Conservation (phyloP, 139 green algal genomes). For the Chlorella sorokiniana region DNA sequence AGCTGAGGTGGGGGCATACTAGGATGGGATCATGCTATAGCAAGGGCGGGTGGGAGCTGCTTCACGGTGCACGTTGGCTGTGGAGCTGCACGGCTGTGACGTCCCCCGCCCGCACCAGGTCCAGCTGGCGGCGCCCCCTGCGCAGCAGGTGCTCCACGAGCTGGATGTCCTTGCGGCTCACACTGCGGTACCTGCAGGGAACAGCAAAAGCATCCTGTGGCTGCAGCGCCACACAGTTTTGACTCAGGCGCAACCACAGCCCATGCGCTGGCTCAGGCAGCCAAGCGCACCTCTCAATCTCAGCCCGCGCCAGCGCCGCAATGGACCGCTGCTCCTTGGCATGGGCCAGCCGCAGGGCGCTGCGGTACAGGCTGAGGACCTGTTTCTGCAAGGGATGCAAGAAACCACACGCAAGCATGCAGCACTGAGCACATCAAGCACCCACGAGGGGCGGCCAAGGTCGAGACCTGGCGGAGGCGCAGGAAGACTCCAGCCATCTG, state of each 20-base stretch:
- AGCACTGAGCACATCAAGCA: not conserved
- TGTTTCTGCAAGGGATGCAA: constrained; percentile 30
- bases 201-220: not conserved
- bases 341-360: not conserved
- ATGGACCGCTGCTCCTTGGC: constrained; percentile 12
- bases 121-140: constrained; percentile 39
- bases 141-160: constrained; percentile 44
- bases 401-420: not conserved
- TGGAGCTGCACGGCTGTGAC: constrained; percentile 23
- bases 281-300: constrained; percentile 34
- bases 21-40: no score
- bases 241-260: not conserved
- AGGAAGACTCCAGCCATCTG: no score
- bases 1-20: no score
- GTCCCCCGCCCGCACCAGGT: constrained; percentile 1
- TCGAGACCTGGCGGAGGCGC: no score
- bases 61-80: no score
- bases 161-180: constrained; percentile 31
- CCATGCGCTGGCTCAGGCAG: not conserved
- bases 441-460: not conserved
- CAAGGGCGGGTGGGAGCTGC: no score
- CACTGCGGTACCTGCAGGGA: not conserved
- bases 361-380: constrained; percentile 39
- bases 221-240: not conserved
- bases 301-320: not conserved